Conservation (phyloP, 805 yeast genomes). For the Ogataea thermomethanolica region DNA sequence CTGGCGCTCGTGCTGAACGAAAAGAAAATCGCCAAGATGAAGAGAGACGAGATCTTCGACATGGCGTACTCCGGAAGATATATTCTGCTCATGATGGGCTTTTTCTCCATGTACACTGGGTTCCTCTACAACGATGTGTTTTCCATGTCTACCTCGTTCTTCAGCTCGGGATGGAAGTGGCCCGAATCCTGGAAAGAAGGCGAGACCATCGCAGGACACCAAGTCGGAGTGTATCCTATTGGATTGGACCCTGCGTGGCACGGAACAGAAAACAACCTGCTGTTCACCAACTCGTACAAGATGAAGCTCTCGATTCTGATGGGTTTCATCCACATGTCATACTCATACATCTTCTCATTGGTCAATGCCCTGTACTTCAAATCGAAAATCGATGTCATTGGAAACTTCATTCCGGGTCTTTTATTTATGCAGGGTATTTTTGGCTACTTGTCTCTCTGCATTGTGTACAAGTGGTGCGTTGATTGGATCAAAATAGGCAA, state of each 20-base stretch:
- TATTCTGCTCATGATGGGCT: conserved; percentile 86
- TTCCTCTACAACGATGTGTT: conserved; percentile 89
- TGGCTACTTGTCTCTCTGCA: conserved; percentile 83
- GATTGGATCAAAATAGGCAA: conserved; percentile 79
- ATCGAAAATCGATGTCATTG: conserved; percentile 75
- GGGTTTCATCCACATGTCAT: conserved; percentile 95
- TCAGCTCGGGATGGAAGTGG: conserved; percentile 92
- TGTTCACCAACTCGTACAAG: conserved; percentile 93
- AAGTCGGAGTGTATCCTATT: conserved; percentile 67
- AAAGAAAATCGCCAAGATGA: conserved; percentile 58
- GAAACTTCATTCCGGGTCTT: conserved; percentile 92
- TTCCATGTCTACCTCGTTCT: conserved; percentile 84
- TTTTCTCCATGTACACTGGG: conserved; percentile 94
- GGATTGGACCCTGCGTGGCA: conserved; percentile 98
- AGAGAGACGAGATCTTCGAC: conserved; percentile 90
- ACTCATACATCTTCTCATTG: conserved; percentile 79
- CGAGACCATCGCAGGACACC: conserved; percentile 62
- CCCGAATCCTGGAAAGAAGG: conserved; percentile 71
- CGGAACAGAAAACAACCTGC: conserved; percentile 86
- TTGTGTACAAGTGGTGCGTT: conserved; percentile 89
- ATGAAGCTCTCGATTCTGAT: conserved; percentile 93
- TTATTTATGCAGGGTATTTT: conserved; percentile 95
- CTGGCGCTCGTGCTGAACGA: conserved; percentile 70
- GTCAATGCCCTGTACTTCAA: conserved; percentile 72
- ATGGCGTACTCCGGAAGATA: conserved; percentile 96